Evolutionary conservation across 192 early-diverging fungal genomes (phyloP).

Genomic region (Coemansia sp.): DNA sequence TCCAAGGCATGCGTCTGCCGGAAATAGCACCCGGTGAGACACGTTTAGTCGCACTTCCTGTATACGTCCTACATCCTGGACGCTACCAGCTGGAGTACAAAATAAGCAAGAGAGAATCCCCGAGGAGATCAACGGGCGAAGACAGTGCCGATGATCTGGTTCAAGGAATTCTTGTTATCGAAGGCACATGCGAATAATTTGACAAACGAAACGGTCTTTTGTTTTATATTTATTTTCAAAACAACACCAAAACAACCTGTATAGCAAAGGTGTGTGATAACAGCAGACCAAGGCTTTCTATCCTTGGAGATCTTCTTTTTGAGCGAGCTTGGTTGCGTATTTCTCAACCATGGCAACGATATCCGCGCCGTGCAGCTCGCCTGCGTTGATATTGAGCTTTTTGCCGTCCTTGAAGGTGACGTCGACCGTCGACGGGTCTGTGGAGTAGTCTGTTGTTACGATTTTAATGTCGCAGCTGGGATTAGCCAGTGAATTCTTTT

Average conservation of each 20-base stretch:
- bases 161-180: constrained; percentile 24
- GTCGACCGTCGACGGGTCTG: constrained; percentile 37
- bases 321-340: constrained; percentile 46
- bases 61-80: constrained; percentile 25
- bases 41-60: constrained; percentile 12
- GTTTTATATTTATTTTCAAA: neutral
- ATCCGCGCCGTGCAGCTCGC: constrained; percentile 37
- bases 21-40: constrained; percentile 14
- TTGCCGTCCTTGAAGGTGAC: constrained; percentile 54
- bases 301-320: constrained; percentile 51
- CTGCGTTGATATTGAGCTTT: constrained; percentile 33
- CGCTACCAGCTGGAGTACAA: constrained; percentile 31
- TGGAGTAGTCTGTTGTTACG: constrained; percentile 19
- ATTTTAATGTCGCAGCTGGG: constrained; percentile 52
- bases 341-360: constrained; percentile 40
- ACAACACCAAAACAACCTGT: neutral
- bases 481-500: constrained; percentile 43
- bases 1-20: constrained; percentile 23
- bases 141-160: neutral
- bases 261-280: neutral
- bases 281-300: constrained; percentile 14
- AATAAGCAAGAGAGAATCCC: neutral
- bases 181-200: constrained; percentile 6
- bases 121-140: neutral
- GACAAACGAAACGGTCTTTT: neutral